Evolutionary conservation across 371 early-diverging fungal species (phyloP), one percentile per base, ranked within the genome.

Genomic region (Spiromyces aspiralis): DNA sequence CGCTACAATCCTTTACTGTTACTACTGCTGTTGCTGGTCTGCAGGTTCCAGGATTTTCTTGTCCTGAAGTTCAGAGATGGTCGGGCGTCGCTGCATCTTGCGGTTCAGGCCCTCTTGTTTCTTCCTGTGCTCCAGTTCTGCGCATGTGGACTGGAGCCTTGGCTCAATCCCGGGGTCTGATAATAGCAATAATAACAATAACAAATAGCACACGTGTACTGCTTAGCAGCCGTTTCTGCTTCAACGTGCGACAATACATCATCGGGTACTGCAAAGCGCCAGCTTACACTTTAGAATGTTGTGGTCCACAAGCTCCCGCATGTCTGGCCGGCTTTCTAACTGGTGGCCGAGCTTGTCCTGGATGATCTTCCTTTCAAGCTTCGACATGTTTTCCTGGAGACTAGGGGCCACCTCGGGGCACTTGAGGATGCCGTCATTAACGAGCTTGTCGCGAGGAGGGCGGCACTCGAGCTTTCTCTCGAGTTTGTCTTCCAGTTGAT

Each of bases 391-490:
- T 47, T 60, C 60, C 62, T 76, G 75, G 44, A 77, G 60, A n/a
- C 67, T 64, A 13, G 78, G 77, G 16, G 76, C 72, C 23, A 77
- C 75, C 25, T 54, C 62, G 21, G 71, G 59, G 25, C 68, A 72
- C 48, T 77, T 76, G 20, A 84, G 58, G 45, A 86, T 83, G 16
- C 79, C 74, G 47, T 77, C 71, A 48, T 86, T 79, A 28, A 72
- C 71, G 28, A 91, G 73, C 51, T 85, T 74, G 1, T 75, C 74
- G 12, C 71, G 68, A 10, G 77, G 58, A 6, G 90, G 88, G 20
- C 90, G 78, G 16, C 10, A 16, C 48, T 80, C 76, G 42, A 90
- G 71, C 56, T 84, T 85, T 61, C 71, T 66, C 20, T 76, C 80
- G 28, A 90, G 72, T 1, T 68, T 54, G 45, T 86, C 79, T 55